Percentiles rank a stretch among this genome's conserved stretches.
phyloP scores from a whole-genome alignment of 139 green algal genomes.

The Pleodorina starrii region DNA sequence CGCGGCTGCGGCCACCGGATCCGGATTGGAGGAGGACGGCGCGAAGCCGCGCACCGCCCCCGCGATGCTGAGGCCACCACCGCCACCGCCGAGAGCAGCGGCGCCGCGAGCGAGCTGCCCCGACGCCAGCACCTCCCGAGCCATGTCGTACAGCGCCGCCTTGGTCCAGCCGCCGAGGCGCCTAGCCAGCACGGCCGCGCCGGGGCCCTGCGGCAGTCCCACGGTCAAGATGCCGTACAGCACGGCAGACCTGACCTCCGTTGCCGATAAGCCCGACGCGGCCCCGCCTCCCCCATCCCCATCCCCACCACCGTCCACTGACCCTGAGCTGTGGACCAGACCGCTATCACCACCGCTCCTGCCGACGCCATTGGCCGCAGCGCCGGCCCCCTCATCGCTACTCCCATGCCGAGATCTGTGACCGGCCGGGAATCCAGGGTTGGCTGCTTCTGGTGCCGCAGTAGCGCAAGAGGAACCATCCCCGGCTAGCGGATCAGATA shows the following conservation, averaged over 20 bases:
- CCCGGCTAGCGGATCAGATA: neutral
- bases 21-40: neutral
- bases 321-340: too few relatives aligned
- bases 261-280: neutral
- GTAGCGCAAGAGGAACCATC: neutral
- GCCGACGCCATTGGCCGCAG: too few relatives aligned
- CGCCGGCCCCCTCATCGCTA: neutral
- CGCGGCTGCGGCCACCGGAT: neutral
- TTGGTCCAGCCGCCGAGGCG: neutral
- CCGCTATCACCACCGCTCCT: too few relatives aligned
- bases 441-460: neutral
- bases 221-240: constrained; percentile 1
- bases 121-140: neutral
- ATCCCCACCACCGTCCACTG: too few relatives aligned
- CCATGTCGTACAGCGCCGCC: neutral
- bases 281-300: too few relatives aligned
- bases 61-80: too few relatives aligned
- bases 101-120: neutral
- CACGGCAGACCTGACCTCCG: neutral
- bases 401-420: neutral
- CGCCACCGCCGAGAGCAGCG: neutral
- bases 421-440: neutral
- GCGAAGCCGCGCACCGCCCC: too few relatives aligned
- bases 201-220: neutral
- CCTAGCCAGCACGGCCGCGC: neutral